Base-by-base conservation (phyloP, 805 yeast genomes). In the Wickerhamiella parazyma region DNA sequence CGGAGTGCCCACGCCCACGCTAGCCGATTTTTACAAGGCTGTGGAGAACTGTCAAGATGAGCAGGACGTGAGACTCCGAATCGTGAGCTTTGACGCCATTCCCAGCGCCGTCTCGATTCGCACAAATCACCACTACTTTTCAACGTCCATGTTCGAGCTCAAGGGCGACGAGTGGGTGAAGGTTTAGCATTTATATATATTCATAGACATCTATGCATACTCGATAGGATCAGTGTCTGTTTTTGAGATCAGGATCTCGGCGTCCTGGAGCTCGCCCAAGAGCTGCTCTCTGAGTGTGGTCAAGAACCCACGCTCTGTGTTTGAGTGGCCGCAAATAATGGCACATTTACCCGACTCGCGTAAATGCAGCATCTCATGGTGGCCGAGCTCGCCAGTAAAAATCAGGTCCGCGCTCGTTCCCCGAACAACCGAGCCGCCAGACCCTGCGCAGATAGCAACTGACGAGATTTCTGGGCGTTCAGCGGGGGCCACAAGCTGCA, bases 381-480 rank as follows among this genome's bases (percentile, higher is more conserved):
- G 99, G 19, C 94, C 79, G 51, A 91, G 63, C 58, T 91, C 99
- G 1, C 99, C 99, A 0, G 98, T 87, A 54, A 76, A 73, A 57
- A 72, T 80, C 34, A 86, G 65, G 54, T 91, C 97, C 0, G 77
- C 77, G 40, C 67, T 67, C 8, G 60, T 55, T 6, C 65, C 61
- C 28, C 62, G 57, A 61, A 85, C 78, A 1, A 87, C 84, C 1
- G 78, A 69, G 3, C 82, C 79, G 0, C 98, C 97, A 1, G 95
- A 81, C 0, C 99, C 99, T 3, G 98, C 97, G 62, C 99, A 91
- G 12, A 91, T 60, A 0, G 96, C 97, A 18, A 86, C 65, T 0
- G 73, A 69, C 19, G 59, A 61, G 42, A 85, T 68, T 11, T 6
- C 8, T 6, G 31, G 31, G 6, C 31, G 31, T 3, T 28, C 31